phyloP scores from a whole-genome alignment of 1,139 yeast species.

The Candida frijolesensis region DNA sequence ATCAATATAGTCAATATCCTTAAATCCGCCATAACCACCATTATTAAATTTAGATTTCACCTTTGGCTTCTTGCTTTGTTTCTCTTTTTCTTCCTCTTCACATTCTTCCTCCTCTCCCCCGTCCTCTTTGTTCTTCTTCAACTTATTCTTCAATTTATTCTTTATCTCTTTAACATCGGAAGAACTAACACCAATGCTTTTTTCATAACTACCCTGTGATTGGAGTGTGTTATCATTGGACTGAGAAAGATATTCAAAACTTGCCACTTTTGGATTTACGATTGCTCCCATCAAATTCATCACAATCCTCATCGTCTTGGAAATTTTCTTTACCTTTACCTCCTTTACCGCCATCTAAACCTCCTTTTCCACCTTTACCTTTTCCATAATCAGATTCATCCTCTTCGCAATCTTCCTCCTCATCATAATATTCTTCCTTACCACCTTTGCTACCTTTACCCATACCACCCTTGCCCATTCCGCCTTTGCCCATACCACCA shows the following conservation, averaged over 20 bases:
- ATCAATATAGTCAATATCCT: constrained; percentile 3
- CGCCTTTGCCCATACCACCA: constrained; percentile 4
- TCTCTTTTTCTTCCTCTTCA: neutral
- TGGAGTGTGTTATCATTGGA: neutral
- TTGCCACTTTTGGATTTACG: constrained; percentile 3
- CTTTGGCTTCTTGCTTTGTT: neutral
- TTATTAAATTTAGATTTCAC: constrained; percentile 2
- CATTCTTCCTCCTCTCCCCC: neutral
- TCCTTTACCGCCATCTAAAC: neutral
- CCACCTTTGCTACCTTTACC: constrained; percentile 2
- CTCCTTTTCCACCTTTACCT: neutral
- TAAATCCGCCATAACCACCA: constrained; percentile 5
- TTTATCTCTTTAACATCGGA: neutral
- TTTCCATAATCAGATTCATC: neutral
- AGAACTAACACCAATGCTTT: neutral
- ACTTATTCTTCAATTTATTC: neutral
- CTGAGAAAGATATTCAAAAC: neutral
- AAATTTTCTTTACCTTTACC: neutral
- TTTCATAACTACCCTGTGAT: neutral
- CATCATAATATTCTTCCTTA: neutral
- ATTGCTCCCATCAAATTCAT: constrained; percentile 4
- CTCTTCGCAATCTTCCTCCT: neutral
- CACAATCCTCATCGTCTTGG: neutral
- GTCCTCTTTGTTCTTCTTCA: neutral
- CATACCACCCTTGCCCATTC: neutral